A percentile compares a stretch with the other conserved stretches of the same genome.
Evolutionary conservation across 73 alveolate species (phyloP).

Genomic region (Paramecium sexaurelia): DNA sequence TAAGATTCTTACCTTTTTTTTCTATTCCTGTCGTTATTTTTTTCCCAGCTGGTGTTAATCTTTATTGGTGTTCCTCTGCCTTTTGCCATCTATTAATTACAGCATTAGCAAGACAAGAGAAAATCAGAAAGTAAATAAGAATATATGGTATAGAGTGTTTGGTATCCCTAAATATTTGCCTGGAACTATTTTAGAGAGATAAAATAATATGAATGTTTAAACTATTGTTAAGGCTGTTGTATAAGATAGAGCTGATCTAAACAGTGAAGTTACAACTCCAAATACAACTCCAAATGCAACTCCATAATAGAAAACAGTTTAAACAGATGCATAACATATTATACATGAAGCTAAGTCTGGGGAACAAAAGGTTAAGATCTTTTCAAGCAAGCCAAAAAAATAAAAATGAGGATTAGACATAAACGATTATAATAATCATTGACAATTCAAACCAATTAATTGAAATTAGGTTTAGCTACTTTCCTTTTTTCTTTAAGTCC

Average conservation of each 20-base stretch:
- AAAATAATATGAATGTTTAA: background rate
- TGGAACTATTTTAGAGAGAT: constrained; percentile 82
- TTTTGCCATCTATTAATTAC: constrained; percentile 71
- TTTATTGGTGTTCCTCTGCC: constrained; percentile 83
- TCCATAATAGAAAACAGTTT: background rate
- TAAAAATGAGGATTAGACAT: background rate
- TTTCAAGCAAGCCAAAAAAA: background rate
- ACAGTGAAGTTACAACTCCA: background rate
- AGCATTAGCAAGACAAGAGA: constrained; percentile 64
- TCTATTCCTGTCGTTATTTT: constrained; percentile 86
- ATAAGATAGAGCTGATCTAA: constrained; percentile 23
- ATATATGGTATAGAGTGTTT: constrained; percentile 7
- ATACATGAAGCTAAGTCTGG: constrained; percentile 15
- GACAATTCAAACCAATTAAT: constrained; percentile 12
- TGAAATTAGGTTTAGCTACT: constrained; percentile 76
- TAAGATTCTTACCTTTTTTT: constrained; percentile 75
- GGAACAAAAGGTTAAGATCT: background rate
- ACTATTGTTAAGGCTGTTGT: constrained; percentile 56
- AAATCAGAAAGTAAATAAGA: constrained; percentile 67
- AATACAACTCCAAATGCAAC: background rate
- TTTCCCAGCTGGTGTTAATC: constrained; percentile 89
- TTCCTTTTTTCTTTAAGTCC: constrained; percentile 76
- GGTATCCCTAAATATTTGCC: constrained; percentile 89
- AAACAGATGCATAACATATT: background rate
- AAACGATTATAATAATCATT: background rate